Evolutionary conservation across 1,284 basidiomycete genomes (phyloP).

Genomic region (Melampsora occidentalis): DNA sequence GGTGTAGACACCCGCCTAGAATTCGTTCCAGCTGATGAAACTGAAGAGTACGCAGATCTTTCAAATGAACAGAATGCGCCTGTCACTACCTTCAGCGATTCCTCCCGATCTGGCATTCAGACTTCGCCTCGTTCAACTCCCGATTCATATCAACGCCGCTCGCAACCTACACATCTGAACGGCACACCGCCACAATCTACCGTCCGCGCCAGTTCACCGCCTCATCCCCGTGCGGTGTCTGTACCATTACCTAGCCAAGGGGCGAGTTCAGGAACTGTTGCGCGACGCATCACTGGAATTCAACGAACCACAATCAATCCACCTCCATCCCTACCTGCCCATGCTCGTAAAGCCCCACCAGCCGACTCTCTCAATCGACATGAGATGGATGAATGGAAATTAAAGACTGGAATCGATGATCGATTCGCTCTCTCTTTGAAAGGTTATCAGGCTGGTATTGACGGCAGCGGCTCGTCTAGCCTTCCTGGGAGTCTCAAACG

Average conservation of each 20-base stretch:
- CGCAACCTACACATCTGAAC: not conserved
- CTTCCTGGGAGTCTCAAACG: not conserved
- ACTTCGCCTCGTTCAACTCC: not conserved
- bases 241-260: not conserved
- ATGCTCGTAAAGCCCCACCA: constrained; percentile 26
- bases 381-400: constrained; percentile 42
- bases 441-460: not conserved
- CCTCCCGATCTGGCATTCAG: not conserved
- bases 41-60: too few species aligned
- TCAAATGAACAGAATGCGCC: too few species aligned
- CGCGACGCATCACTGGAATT: not conserved
- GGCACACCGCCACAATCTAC: not conserved
- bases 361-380: constrained; percentile 19
- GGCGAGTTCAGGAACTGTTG: not conserved
- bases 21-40: too few species aligned
- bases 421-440: constrained; percentile 23
- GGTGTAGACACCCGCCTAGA: too few species aligned
- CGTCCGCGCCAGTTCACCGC: not conserved
- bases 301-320: constrained; percentile 14
- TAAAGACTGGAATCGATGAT: constrained; percentile 40
- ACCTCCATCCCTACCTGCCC: constrained; percentile 23
- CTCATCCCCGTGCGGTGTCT: not conserved
- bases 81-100: too few species aligned
- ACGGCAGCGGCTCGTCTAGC: not conserved
- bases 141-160: not conserved